Base-by-base conservation (phyloP, 2,329 filamentous ascomycete genomes). In the Fusarium verrucosum region DNA sequence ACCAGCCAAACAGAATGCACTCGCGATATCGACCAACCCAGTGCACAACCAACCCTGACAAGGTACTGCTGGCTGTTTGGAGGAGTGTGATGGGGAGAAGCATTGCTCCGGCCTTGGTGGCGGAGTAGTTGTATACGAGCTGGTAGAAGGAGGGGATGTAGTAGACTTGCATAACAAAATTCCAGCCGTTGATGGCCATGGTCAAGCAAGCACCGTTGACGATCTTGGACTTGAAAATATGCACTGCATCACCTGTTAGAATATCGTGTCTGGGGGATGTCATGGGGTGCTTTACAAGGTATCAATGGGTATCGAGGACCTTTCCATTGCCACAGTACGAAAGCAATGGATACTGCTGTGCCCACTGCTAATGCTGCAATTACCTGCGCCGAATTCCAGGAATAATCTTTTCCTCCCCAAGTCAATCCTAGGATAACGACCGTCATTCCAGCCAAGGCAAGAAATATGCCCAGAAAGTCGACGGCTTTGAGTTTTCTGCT, bases 121-220 rank as follows among this genome's bases (percentile, higher is more conserved):
- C 76, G 0, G 75, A 78, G 63, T 80, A 82, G 19, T 74, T 76
- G 50, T 80, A 81, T 2, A 75, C 77, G 11, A 82, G 76, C 49
- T 82, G 81, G 59, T 82, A 82, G 59, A 82, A 82, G 1, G 77
- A 75, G 0, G 79, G 79, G 6, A 81, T 77, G 54, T 79, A 83
- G 62, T 83, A 83, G 9, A 84, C 75, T 60, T 86, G 84, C n/a
- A 84, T 80, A 22, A 86, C 76, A 52, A 85, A 85, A 62, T 85
- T 85, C 84, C 84, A 86, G 5, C 84, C 84, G 46, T 86, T 85
- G 68, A 86, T 81, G 32, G 83, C 82, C 82, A 85, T 85, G 16
- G 82, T 85, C 17, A 86, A 62, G 57, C 82, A 85, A 1, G 83
- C 82, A 2, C 84, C 83, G 32, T 83, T 84, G 26, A 85, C 82